A percentile compares a stretch with the other conserved stretches of the same genome.
phyloP scores from a whole-genome alignment of 2,329 filamentous ascomycete genomes.

The Elsinoe necatrix region DNA sequence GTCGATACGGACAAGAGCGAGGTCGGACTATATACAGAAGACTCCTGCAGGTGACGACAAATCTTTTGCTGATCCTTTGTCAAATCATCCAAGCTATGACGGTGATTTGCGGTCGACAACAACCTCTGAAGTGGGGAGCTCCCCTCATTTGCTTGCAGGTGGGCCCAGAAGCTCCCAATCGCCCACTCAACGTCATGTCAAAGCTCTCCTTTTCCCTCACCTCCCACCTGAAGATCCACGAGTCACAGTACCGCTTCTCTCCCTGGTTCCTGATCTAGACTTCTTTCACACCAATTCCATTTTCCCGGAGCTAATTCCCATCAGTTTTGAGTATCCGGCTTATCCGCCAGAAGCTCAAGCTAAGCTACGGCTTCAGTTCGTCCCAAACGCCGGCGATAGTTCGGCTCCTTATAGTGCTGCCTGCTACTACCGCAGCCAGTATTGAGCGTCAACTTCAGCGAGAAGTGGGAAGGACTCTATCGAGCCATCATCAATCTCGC shows the following conservation, averaged over 20 bases:
- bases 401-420: not conserved
- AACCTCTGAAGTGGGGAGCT: not conserved
- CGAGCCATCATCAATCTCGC: not conserved
- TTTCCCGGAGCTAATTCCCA: conserved; percentile 5
- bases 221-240: not conserved
- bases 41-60: not conserved
- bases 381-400: not conserved
- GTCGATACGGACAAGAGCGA: not conserved
- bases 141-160: not conserved
- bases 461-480: too few species aligned
- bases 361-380: not conserved
- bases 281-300: conserved; percentile 3
- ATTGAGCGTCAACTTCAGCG: too few species aligned
- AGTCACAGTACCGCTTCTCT: not conserved
- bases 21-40: not conserved
- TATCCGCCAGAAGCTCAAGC: not conserved
- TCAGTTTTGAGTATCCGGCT: not conserved
- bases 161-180: not conserved
- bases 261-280: conserved; percentile 9
- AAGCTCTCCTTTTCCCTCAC: not conserved
- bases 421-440: not conserved
- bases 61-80: not conserved
- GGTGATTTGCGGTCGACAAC: not conserved
- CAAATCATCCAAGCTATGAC: conserved; percentile 9
- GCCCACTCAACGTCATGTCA: not conserved